Percentiles rank a stretch among this genome's conserved stretches.
Evolutionary conservation across 2,329 filamentous ascomycete genomes (phyloP).

Genomic region (Calonectria crousiana): DNA sequence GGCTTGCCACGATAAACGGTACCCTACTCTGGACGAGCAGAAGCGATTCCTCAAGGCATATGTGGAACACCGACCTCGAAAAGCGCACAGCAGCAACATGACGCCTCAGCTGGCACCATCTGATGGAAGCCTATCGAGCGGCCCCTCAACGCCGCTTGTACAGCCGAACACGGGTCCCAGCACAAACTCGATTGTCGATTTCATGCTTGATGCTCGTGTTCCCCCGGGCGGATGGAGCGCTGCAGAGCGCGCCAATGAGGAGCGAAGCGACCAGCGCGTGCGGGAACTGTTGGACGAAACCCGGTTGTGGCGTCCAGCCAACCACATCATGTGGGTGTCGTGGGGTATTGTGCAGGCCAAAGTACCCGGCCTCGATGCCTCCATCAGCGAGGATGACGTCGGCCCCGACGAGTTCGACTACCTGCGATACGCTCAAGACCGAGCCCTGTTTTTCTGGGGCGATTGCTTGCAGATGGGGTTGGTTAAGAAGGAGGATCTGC

Average conservation of each 20-base stretch:
- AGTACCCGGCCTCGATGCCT: slow-evolving; percentile 76
- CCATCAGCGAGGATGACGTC: slow-evolving; percentile 48
- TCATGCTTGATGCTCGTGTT: slow-evolving; percentile 84
- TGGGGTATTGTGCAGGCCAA: slow-evolving; percentile 98
- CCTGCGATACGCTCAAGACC: slow-evolving; percentile 88
- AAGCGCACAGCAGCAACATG: slow-evolving; percentile 62
- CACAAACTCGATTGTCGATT: slow-evolving; percentile 72
- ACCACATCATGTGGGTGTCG: slow-evolving; percentile 90
- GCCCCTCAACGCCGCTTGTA: slow-evolving; percentile 49
- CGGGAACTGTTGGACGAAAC: slow-evolving; percentile 82
- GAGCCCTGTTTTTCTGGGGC: slow-evolving; percentile 94
- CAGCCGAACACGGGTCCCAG: slow-evolving; percentile 56
- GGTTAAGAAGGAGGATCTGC: slow-evolving; percentile 80
- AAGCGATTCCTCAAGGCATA: slow-evolving; percentile 88
- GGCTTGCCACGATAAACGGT: slow-evolving; percentile 76
- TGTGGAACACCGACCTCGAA: slow-evolving; percentile 81
- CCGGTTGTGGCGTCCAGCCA: slow-evolving; percentile 86
- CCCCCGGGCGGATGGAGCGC: slow-evolving; percentile 65
- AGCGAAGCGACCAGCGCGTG: slow-evolving; percentile 75
- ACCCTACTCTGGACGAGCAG: slow-evolving; percentile 86
- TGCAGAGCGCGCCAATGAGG: slow-evolving; percentile 70
- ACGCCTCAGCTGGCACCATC: slow-evolving; percentile 63
- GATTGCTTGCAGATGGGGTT: slow-evolving; percentile 85
- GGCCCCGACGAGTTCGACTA: slow-evolving; percentile 86
- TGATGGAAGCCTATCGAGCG: slow-evolving; percentile 52